Base-by-base conservation (phyloP, 805 yeast species). In the Metschnikowia henanensis region DNA sequence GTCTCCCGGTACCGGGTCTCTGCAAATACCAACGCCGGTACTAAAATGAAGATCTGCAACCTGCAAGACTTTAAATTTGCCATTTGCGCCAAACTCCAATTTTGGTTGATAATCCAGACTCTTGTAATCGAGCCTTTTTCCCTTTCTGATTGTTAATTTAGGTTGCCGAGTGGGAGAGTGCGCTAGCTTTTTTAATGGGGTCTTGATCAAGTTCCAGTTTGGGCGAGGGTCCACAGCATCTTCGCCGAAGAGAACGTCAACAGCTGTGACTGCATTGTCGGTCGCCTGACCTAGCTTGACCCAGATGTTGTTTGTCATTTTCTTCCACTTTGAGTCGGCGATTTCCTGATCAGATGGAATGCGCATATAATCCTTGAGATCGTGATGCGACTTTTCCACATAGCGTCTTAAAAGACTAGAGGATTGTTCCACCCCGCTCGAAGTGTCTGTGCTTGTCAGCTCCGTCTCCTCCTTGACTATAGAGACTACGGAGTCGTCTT, bases 1-100 rank as follows among this genome's bases (percentile, higher is more conserved):
- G 13, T 60, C 62, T 16, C 71, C 70, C 0, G 94, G 92, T 31
- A 59, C 78, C 10, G 86, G 83, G 58, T 91, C 95, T 40, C 84
- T 70, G 57, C 98, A 94, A 37, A 63, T 62, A 12, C 97, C 97
- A 41, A 69, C 75, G 5, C 90, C 91, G 0, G 96, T 85, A n/a
- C 94, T 77, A 60, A 86, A 83, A 64, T 94, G 99, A 44, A 92
- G 68, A 61, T 94, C 98, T 0, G 97, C 95, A 5, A 92, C 79
- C 63, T 94, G 99, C 9, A 89, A 64, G 32, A 94, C 83, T 61
- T 86, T 92, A 64, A 83, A 87, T 42, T 71, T 76, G 4, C 80
- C 80, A 17, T 74, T 58, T 2, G 64, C 48, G 9, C 65, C 54
- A 13, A 74, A 58, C 38, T 67, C 64, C 32, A 80, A 62, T 6